Conservation (phyloP, 176 grass and related monocot species). For the Echinochloa phyllopogon region DNA sequence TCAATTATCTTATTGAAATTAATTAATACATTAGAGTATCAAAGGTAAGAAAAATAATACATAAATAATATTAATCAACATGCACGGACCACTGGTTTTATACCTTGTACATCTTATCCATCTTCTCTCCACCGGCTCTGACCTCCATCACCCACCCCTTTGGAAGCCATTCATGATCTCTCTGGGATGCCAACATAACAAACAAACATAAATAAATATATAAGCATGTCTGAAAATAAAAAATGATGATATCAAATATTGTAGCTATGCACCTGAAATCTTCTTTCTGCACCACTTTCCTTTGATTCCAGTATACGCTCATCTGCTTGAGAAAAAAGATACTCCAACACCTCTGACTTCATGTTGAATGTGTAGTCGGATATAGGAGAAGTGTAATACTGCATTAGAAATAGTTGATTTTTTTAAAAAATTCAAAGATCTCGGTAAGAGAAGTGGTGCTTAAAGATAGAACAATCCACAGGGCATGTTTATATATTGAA, state of each 20-base stretch:
- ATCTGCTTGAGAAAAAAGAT: conserved; percentile 47
- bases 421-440: neutral
- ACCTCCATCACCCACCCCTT: conserved; percentile 54
- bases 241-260: too few relatives aligned
- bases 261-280: neutral
- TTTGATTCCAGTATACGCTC: conserved; percentile 25
- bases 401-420: neutral
- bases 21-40: neutral
- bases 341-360: conserved; percentile 33
- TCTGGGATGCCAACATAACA: neutral
- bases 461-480: neutral
- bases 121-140: conserved; percentile 45
- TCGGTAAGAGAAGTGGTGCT: neutral
- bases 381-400: conserved; percentile 56
- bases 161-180: conserved; percentile 42
- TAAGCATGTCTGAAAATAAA: neutral
- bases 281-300: neutral
- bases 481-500: neutral
- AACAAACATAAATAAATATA: neutral
- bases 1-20: too few relatives aligned
- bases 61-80: neutral
- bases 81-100: neutral
- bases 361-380: conserved; percentile 33
- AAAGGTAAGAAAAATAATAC: neutral
- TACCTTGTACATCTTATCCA: conserved; percentile 62